These are phyloP conservation scores for Penicillium steckii DNA, from an alignment of 495 filamentous ascomycete genomes.

Conservation along the genomic window DNA sequence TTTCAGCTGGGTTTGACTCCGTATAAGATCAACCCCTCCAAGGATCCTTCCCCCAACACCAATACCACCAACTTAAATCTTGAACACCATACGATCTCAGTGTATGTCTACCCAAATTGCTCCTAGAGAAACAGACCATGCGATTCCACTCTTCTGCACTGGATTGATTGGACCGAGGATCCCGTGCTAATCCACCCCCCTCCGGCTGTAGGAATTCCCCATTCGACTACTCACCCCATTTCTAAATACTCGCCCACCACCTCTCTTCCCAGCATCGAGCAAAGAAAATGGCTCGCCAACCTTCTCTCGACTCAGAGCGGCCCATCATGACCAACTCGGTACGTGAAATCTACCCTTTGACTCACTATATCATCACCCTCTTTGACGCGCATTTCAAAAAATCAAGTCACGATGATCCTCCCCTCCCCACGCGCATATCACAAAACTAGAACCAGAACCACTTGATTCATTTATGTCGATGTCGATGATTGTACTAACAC, in stretches of 20 bases:
- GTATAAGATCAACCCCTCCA: too few species aligned
- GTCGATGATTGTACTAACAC: neutral
- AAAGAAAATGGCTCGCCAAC: slow-evolving; percentile 55
- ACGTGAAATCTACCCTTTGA: slow-evolving; percentile 27
- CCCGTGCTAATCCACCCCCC: neutral
- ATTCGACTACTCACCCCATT: neutral
- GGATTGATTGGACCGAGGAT: neutral
- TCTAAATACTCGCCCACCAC: too few species aligned
- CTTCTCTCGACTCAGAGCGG: slow-evolving; percentile 69
- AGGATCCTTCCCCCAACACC: too few species aligned
- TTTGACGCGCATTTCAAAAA: too few species aligned
- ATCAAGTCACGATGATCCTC: too few species aligned
- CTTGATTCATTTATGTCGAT: too few species aligned
- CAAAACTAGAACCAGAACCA: too few species aligned
- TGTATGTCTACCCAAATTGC: too few species aligned
- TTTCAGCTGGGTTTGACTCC: too few species aligned
- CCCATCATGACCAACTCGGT: slow-evolving; percentile 78
- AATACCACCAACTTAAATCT: neutral
- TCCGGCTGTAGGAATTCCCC: neutral
- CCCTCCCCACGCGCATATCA: too few species aligned
- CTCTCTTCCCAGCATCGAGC: neutral
- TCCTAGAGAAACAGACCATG: too few species aligned
- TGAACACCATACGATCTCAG: neutral
- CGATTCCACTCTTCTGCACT: neutral
- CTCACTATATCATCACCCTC: neutral